These are phyloP conservation scores for Salix arbutifolia DNA, from an alignment of 345 rosid genomes.

Conservation along the genomic window DNA sequence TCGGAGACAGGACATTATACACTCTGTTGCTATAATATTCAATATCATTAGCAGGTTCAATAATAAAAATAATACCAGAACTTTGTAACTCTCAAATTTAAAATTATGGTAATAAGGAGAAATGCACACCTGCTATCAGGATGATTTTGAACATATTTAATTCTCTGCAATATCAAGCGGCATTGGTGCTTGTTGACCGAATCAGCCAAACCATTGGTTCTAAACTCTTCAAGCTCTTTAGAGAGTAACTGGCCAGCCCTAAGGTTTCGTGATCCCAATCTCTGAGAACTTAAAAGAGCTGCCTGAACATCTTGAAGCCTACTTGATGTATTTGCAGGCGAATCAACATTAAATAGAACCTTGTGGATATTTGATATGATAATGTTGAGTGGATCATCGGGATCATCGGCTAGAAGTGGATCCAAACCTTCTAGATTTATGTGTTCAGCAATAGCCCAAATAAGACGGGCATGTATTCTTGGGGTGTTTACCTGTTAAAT, in stretches of 20 bases:
- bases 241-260: slow-evolving; percentile 75
- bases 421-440: slow-evolving; percentile 91
- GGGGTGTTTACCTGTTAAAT: slow-evolving; percentile 69
- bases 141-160: slow-evolving; percentile 63
- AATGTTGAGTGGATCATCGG: slow-evolving; percentile 85
- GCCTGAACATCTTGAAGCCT: slow-evolving; percentile 96
- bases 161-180: slow-evolving; percentile 86
- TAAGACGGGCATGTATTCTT: slow-evolving; percentile 71
- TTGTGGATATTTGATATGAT: slow-evolving; percentile 77
- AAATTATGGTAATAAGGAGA: neutral
- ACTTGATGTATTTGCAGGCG: slow-evolving; percentile 71
- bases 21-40: neutral
- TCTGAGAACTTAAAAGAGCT: slow-evolving; percentile 77
- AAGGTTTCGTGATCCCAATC: slow-evolving; percentile 79
- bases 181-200: slow-evolving; percentile 94
- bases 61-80: slow-evolving; percentile 3
- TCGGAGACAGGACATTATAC: neutral
- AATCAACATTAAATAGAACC: slow-evolving; percentile 76
- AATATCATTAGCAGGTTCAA: slow-evolving; percentile 9
- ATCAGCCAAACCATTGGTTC: slow-evolving; percentile 69
- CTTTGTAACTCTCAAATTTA: neutral
- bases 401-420: slow-evolving; percentile 98
- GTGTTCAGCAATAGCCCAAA: slow-evolving; percentile 92
- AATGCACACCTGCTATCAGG: slow-evolving; percentile 66
- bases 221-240: slow-evolving; percentile 95